These are phyloP conservation scores for Tolypocladium amazonense DNA, from an alignment of 2,329 filamentous ascomycete species.

Conservation along the genomic window DNA sequence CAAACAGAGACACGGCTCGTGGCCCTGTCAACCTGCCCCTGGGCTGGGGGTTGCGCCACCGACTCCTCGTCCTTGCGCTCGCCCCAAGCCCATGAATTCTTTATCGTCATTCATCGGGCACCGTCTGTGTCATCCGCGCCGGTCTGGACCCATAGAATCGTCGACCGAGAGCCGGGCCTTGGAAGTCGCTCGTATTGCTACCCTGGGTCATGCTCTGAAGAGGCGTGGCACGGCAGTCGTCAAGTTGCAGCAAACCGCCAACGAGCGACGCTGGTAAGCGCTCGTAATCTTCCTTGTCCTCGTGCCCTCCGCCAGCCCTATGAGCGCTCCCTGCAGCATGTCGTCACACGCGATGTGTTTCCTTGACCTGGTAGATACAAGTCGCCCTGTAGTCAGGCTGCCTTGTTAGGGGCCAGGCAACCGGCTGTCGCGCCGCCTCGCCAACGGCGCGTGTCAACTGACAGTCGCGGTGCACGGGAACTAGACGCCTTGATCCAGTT, in stretches of 20 bases:
- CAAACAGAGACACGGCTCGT: neutral
- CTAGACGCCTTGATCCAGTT: neutral
- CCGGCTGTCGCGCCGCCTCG: neutral
- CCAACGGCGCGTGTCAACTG: neutral
- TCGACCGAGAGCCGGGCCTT: neutral
- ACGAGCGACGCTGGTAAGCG: neutral
- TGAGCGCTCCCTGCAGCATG: neutral
- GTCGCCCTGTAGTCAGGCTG: neutral
- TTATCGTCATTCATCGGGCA: neutral
- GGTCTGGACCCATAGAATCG: neutral
- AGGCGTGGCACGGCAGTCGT: neutral
- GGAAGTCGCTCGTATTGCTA: neutral
- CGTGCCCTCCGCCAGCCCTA: neutral
- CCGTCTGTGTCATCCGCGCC: neutral
- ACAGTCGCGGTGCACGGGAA: neutral
- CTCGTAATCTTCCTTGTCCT: neutral
- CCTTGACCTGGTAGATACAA: neutral
- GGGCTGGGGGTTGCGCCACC: neutral
- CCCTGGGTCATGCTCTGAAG: neutral
- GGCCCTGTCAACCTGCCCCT: neutral
- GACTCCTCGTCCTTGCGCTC: neutral
- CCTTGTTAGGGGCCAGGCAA: neutral
- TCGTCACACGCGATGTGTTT: neutral
- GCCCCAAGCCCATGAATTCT: neutral
- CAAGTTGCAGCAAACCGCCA: neutral